These are phyloP conservation scores for Cryptosporidium sp. DNA, from an alignment of 169 alveolate species.

Conservation along the genomic window DNA sequence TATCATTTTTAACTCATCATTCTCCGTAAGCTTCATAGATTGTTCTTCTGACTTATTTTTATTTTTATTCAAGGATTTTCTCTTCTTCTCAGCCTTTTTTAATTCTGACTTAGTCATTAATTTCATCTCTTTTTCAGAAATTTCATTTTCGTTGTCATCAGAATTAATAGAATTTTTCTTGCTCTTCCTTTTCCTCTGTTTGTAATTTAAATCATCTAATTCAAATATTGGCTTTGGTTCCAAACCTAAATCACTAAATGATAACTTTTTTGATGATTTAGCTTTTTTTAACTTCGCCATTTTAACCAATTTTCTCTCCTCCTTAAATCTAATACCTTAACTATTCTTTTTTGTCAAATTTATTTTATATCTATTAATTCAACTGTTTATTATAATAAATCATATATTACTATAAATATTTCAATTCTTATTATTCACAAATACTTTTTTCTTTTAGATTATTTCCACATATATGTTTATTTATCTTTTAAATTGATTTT, in stretches of 20 bases:
- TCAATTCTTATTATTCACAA: neutral
- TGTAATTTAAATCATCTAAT: constrained; percentile 26
- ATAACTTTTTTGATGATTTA: constrained; percentile 14
- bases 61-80: constrained; percentile 4
- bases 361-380: neutral
- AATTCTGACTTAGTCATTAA: neutral
- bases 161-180: neutral
- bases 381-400: neutral
- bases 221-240: constrained; percentile 59
- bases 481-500: too few species aligned
- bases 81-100: neutral
- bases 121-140: neutral
- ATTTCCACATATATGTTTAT: neutral
- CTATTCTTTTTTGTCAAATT: neutral
- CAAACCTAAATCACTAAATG: constrained; percentile 46
- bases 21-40: neutral
- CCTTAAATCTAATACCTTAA: neutral
- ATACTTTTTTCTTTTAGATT: neutral
- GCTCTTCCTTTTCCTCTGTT: constrained; percentile 12
- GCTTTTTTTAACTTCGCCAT: constrained; percentile 30
- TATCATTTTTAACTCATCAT: neutral
- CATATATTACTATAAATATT: neutral
- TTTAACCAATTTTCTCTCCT: neutral
- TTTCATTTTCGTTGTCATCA: neutral
- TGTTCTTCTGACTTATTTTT: constrained; percentile 10